Conservation (phyloP, 164 flowering plant genomes). For the Umbellularia californica region DNA sequence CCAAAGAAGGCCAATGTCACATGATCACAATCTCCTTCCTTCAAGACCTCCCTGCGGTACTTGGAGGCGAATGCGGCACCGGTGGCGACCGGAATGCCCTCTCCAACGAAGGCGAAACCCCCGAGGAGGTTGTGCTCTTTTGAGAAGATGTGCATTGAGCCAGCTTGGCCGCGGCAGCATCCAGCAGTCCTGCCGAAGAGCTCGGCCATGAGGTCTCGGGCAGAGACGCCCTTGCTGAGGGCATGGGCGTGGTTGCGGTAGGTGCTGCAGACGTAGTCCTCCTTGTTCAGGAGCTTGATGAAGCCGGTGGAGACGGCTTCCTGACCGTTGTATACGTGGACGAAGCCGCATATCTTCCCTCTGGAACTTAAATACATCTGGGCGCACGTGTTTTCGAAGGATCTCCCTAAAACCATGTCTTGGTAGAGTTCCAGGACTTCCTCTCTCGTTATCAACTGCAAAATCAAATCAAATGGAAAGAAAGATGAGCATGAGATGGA, state of each 20-base stretch:
- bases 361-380: slow-evolving; percentile 73
- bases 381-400: slow-evolving; percentile 94
- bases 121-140: slow-evolving; percentile 84
- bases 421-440: slow-evolving; percentile 75
- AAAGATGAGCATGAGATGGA: neutral
- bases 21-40: slow-evolving; percentile 61
- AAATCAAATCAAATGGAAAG: neutral
- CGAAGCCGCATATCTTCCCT: slow-evolving; percentile 94
- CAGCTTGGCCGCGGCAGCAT: slow-evolving; percentile 94
- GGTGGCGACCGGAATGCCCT: slow-evolving; percentile 95
- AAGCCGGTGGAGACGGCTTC: slow-evolving; percentile 94
- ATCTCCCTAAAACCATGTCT: slow-evolving; percentile 80
- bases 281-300: slow-evolving; percentile 73
- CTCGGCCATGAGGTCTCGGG: slow-evolving; percentile 87
- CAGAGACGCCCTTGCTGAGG: slow-evolving; percentile 79
- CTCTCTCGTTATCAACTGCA: slow-evolving; percentile 70
- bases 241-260: slow-evolving; percentile 94
- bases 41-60: slow-evolving; percentile 74
- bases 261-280: slow-evolving; percentile 73
- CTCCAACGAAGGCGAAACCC: slow-evolving; percentile 94
- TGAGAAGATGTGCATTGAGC: slow-evolving; percentile 98
- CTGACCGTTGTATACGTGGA: slow-evolving; percentile 90
- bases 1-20: slow-evolving; percentile 87
- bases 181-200: slow-evolving; percentile 89
- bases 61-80: slow-evolving; percentile 86